Percentiles rank a stretch among this genome's conserved stretches.
phyloP scores from a whole-genome alignment of 345 rosid genomes.

The Gossypium australe region DNA sequence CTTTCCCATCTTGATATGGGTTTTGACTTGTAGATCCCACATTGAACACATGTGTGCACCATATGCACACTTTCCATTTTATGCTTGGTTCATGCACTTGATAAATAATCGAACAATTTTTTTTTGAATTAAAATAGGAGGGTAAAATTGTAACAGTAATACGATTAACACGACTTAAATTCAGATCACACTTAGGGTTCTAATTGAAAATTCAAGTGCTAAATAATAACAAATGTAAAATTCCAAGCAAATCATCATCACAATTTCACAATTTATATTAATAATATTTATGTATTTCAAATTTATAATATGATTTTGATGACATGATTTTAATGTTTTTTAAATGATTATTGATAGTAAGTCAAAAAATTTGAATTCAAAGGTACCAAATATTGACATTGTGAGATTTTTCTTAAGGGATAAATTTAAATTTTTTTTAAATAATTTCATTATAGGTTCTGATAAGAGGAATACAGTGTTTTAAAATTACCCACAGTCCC shows the following conservation, averaged over 20 bases:
- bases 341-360: neutral
- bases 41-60: neutral
- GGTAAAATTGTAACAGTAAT: accelerated
- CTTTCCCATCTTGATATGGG: neutral
- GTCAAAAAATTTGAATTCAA: neutral
- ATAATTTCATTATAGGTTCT: too few species aligned
- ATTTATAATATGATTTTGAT: neutral
- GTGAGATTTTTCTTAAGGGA: neutral
- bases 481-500: too few species aligned
- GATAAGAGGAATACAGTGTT: too few species aligned
- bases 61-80: neutral
- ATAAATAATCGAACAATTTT: neutral
- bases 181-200: accelerated
- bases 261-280: neutral
- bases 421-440: too few species aligned
- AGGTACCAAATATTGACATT: neutral
- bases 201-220: neutral
- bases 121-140: too few species aligned
- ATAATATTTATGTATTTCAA: neutral
- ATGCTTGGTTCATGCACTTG: neutral
- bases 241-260: neutral
- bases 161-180: accelerated
- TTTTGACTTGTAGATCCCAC: neutral
- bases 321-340: neutral
- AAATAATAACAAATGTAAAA: neutral